Percentiles rank a stretch among this genome's conserved stretches.
Conservation (phyloP, 192 early-diverging fungal genomes). For the Thamnidium elegans region DNA sequence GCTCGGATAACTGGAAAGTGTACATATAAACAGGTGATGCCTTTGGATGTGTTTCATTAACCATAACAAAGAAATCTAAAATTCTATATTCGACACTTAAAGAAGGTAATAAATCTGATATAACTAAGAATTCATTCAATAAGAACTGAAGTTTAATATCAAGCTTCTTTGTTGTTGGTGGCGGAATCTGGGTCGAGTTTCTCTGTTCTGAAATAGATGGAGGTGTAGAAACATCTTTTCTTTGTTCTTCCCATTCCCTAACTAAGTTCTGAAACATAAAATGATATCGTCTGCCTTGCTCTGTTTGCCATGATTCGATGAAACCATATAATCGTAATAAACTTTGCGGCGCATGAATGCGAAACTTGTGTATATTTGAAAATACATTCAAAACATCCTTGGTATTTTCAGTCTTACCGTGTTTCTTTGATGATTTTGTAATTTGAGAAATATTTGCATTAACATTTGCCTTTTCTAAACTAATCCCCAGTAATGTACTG, state of each 20-base stretch:
- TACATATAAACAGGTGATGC: conserved; percentile 39
- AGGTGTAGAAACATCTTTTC: conserved; percentile 16
- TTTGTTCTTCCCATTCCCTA: conserved; percentile 64
- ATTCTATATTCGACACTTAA: conserved; percentile 58
- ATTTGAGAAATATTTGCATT: conserved; percentile 44
- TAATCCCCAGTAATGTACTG: conserved; percentile 37
- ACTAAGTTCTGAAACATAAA: conserved; percentile 68
- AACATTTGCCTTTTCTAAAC: conserved; percentile 40
- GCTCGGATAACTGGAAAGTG: conserved; percentile 47
- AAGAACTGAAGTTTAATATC: conserved; percentile 64
- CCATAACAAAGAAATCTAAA: conserved; percentile 48
- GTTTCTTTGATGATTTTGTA: conserved; percentile 30
- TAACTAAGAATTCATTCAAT: conserved; percentile 51
- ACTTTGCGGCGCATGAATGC: conserved; percentile 55
- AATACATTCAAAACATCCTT: conserved; percentile 48
- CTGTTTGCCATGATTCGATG: conserved; percentile 73
- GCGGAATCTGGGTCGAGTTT: neutral
- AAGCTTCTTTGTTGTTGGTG: conserved; percentile 24
- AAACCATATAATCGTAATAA: conserved; percentile 72
- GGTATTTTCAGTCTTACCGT: neutral
- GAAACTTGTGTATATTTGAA: conserved; percentile 44
- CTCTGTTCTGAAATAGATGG: neutral
- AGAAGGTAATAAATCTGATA: conserved; percentile 64
- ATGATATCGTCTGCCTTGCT: conserved; percentile 59
- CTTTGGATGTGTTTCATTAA: conserved; percentile 44